Conservation (phyloP, 805 yeast genomes). For the Kuraishia ogatae region DNA sequence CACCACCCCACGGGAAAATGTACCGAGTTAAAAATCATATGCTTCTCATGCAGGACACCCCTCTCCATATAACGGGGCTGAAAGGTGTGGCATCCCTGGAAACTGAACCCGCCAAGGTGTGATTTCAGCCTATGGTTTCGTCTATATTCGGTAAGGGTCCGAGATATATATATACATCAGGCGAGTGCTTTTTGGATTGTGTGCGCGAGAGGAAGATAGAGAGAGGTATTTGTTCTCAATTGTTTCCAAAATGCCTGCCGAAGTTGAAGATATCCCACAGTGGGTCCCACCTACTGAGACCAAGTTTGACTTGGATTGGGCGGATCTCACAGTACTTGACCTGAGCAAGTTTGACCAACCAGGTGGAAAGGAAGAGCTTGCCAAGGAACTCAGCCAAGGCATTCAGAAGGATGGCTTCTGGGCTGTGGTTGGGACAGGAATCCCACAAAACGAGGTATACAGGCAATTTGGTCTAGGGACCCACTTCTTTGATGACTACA, state of each 20-base stretch:
- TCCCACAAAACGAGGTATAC: conserved; percentile 17
- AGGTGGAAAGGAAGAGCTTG: conserved; percentile 20
- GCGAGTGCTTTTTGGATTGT: too few relatives aligned
- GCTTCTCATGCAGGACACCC: too few relatives aligned
- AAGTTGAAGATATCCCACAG: not conserved
- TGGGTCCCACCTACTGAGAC: conserved; percentile 22
- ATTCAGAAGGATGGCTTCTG: conserved; percentile 25
- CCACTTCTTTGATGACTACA: conserved; percentile 19
- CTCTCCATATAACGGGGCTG: not conserved
- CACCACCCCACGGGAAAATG: not conserved
- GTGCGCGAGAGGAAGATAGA: too few relatives aligned
- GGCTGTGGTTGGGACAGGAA: conserved; percentile 20
- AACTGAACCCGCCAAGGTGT: not conserved
- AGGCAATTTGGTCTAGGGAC: conserved; percentile 21
- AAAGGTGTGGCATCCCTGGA: not conserved
- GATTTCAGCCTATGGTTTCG: not conserved
- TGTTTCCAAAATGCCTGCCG: not conserved
- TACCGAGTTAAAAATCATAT: too few relatives aligned
- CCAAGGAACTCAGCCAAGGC: conserved; percentile 18
- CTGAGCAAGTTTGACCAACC: conserved; percentile 19
- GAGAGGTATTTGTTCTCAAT: too few relatives aligned
- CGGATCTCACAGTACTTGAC: conserved; percentile 21
- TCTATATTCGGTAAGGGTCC: too few relatives aligned
- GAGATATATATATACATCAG: too few relatives aligned
- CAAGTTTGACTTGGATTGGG: conserved; percentile 21